Base-by-base conservation (phyloP, 139 green algal genomes). In the Ettlia oleoabundans region DNA sequence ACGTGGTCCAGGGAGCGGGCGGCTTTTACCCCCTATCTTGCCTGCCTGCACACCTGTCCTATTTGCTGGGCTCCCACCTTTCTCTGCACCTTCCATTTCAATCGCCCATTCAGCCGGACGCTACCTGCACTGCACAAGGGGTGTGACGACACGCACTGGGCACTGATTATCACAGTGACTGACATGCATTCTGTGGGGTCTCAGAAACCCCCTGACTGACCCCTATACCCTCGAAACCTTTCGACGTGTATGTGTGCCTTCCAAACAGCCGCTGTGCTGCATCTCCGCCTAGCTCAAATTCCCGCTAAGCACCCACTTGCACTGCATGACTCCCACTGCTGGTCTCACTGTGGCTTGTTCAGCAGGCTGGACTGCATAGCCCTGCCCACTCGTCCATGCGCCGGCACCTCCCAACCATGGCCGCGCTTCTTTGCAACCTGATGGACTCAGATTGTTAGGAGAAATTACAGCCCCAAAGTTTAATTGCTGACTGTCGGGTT, bases 61-160 rank as follows among this genome's bases (percentile, higher is more conserved):
- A n/a, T n/a, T n/a, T n/a, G n/a, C n/a, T n/a, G n/a, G n/a, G n/a
- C n/a, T n/a, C n/a, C n/a, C n/a, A n/a, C n/a, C n/a, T n/a, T n/a
- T n/a, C n/a, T n/a, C n/a, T n/a, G n/a, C n/a, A n/a, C n/a, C n/a
- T n/a, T n/a, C n/a, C n/a, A n/a, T n/a, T n/a, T n/a, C n/a, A n/a
- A n/a, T n/a, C n/a, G n/a, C n/a, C n/a, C n/a, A n/a, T n/a, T n/a
- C n/a, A n/a, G n/a, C n/a, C n/a, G n/a, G n/a, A n/a, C 26, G 24
- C 65, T 70, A 4, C 58, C 26, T 40, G 32, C 47, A 65, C n/a
- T 6, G 15, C 18, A n/a, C 18, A 5, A 28, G 74, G 71, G 75
- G 75, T 30, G 22, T 81, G 75, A 81, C 55, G 75, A 81, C 24
- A 80, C 73, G 73, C 73, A 80, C 73, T 80, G 73, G 73, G 73